A percentile compares a stretch with the other conserved stretches of the same genome.
Conservation (phyloP, 768 basidiomycete genomes). For the Naganishia vishniacii region DNA sequence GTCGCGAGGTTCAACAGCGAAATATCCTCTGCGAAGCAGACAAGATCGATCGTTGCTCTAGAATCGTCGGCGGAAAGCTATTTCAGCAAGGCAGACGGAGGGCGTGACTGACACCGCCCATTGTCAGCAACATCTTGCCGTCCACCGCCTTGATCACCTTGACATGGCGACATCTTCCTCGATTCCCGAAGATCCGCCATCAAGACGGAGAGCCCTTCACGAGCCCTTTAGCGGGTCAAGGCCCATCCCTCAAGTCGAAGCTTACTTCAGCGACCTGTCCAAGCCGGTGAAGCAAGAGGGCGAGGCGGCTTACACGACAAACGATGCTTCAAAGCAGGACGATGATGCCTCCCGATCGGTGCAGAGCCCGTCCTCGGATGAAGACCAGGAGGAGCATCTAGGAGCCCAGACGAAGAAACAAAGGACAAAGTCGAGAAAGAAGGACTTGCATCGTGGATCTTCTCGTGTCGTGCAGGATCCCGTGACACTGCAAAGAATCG, state of each 20-base stretch:
- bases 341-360: neutral
- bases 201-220: neutral
- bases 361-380: neutral
- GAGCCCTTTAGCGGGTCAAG: conserved; percentile 4
- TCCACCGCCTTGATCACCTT: too few relatives aligned
- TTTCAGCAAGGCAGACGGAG: too few relatives aligned
- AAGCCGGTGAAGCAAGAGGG: neutral
- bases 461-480: conserved; percentile 20
- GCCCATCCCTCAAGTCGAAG: conserved; percentile 11
- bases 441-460: conserved; percentile 22
- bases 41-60: too few relatives aligned
- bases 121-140: neutral
- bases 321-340: neutral
- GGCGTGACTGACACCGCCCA: too few relatives aligned
- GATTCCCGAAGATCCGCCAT: conserved; percentile 6
- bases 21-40: too few relatives aligned
- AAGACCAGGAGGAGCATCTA: conserved; percentile 11
- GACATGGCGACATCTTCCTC: conserved; percentile 8
- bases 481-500: conserved; percentile 7
- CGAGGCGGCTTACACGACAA: neutral
- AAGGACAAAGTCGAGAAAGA: conserved; percentile 1
- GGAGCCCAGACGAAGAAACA: conserved; percentile 8
- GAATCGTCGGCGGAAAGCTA: too few relatives aligned
- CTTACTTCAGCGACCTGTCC: conserved; percentile 18
- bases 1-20: too few relatives aligned